Percentiles rank a stretch among this genome's conserved stretches.
Conservation (phyloP, 345 rosid species). For the Trapa incisa region DNA sequence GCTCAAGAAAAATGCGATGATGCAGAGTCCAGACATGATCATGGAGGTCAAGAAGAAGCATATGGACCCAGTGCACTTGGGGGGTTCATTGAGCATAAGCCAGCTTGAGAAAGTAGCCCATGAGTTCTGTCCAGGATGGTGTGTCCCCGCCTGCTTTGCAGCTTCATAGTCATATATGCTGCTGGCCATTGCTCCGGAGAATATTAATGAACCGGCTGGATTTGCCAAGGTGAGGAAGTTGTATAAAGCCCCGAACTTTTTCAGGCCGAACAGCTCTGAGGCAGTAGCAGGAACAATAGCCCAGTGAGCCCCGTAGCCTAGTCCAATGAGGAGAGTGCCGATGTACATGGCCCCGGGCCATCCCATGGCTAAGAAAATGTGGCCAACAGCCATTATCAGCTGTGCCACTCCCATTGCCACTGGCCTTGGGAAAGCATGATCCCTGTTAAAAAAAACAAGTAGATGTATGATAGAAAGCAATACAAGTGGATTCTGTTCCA, state of each 20-base stretch:
- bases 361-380: conserved; percentile 75
- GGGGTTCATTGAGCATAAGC: conserved; percentile 33
- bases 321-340: conserved; percentile 83
- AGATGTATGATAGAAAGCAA: conserved; percentile 1
- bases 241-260: conserved; percentile 87
- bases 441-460: conserved; percentile 18
- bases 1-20: conserved; percentile 58
- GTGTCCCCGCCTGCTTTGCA: conserved; percentile 43
- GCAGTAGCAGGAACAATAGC: conserved; percentile 96
- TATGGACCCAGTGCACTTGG: conserved; percentile 61
- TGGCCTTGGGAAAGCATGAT: conserved; percentile 83
- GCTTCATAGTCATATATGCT: conserved; percentile 81
- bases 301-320: conserved; percentile 98
- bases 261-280: conserved; percentile 90
- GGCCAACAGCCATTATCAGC: conserved; percentile 77
- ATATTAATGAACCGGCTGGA: conserved; percentile 87
- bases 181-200: conserved; percentile 91
- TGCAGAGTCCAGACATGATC: conserved; percentile 88
- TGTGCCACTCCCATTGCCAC: conserved; percentile 80
- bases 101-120: conserved; percentile 18
- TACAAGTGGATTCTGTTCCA: not conserved
- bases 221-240: conserved; percentile 93
- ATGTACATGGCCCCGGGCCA: conserved; percentile 91
- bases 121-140: conserved; percentile 1
- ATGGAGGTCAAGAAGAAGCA: conserved; percentile 90